phyloP scores from a whole-genome alignment of 2,329 filamentous ascomycete genomes.

The Aschersonia sp. region DNA sequence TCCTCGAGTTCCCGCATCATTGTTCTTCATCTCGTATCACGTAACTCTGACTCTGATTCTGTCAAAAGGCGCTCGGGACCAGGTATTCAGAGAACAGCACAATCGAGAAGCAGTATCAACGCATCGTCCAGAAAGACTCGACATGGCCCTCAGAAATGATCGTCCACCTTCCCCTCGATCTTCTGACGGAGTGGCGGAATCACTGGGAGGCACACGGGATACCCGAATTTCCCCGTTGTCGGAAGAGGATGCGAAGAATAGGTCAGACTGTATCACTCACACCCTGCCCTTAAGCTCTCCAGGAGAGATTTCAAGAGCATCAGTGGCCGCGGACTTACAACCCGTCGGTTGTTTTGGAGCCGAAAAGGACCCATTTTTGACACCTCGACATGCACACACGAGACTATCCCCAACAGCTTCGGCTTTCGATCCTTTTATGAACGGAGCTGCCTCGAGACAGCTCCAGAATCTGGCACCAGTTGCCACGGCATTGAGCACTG shows the following conservation, averaged over 20 bases:
- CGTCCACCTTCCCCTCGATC: conserved; percentile 35
- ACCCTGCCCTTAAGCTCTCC: conserved; percentile 13
- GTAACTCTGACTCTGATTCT: neutral
- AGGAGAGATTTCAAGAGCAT: conserved; percentile 8
- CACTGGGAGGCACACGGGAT: conserved; percentile 48
- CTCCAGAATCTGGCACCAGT: conserved; percentile 12
- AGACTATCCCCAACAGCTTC: conserved; percentile 52
- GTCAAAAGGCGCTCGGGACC: too few relatives aligned
- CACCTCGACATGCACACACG: conserved; percentile 16
- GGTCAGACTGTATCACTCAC: conserved; percentile 16
- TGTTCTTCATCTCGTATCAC: neutral
- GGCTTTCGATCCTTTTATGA: conserved; percentile 36
- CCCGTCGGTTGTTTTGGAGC: conserved; percentile 9
- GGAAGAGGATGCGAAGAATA: conserved; percentile 36
- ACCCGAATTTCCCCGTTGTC: conserved; percentile 51
- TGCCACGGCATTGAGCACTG: conserved; percentile 26
- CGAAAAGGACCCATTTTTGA: conserved; percentile 42
- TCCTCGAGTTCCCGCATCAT: neutral
- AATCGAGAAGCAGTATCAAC: conserved; percentile 2
- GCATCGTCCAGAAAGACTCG: conserved; percentile 11
- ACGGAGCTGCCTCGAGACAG: conserved; percentile 6
- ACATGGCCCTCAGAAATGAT: conserved; percentile 13
- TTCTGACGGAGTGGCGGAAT: conserved; percentile 36
- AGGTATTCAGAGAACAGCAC: neutral
- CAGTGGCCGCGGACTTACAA: conserved; percentile 12